These are phyloP conservation scores for Teratosphaeria nubilosa DNA, from an alignment of 2,329 filamentous ascomycete species.

Conservation along the genomic window DNA sequence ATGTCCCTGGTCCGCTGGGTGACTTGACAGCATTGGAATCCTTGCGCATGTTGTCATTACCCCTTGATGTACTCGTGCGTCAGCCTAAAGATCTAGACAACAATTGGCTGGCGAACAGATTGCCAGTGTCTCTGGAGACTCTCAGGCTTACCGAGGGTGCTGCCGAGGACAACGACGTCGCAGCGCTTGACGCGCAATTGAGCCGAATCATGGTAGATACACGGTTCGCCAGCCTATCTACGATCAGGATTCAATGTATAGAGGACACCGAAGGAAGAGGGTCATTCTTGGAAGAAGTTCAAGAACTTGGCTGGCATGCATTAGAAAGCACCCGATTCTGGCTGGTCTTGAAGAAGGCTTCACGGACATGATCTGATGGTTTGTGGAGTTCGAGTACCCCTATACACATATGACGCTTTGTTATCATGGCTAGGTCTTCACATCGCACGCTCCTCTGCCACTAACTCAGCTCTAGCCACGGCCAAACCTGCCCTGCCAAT, in stretches of 20 bases:
- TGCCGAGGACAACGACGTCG: neutral
- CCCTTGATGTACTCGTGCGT: neutral
- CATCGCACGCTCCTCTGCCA: too few species aligned
- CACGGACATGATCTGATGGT: neutral
- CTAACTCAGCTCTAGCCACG: too few species aligned
- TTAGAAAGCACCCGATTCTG: neutral
- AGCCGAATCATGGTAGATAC: neutral
- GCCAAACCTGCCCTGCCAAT: too few species aligned
- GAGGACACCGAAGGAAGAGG: neutral
- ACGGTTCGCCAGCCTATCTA: neutral
- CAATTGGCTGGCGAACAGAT: neutral
- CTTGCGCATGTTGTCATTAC: neutral
- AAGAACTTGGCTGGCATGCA: neutral
- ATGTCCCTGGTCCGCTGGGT: neutral
- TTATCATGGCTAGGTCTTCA: too few species aligned
- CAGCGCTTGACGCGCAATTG: neutral
- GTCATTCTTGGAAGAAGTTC: neutral
- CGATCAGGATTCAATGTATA: neutral
- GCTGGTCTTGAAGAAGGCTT: neutral
- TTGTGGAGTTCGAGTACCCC: too few species aligned
- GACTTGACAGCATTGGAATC: neutral
- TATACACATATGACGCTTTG: too few species aligned
- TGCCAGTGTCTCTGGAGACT: neutral
- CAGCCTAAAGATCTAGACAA: neutral
- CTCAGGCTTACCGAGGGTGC: neutral